phyloP scores from a whole-genome alignment of 2,329 filamentous ascomycete species.

The Fusarium albidum region DNA sequence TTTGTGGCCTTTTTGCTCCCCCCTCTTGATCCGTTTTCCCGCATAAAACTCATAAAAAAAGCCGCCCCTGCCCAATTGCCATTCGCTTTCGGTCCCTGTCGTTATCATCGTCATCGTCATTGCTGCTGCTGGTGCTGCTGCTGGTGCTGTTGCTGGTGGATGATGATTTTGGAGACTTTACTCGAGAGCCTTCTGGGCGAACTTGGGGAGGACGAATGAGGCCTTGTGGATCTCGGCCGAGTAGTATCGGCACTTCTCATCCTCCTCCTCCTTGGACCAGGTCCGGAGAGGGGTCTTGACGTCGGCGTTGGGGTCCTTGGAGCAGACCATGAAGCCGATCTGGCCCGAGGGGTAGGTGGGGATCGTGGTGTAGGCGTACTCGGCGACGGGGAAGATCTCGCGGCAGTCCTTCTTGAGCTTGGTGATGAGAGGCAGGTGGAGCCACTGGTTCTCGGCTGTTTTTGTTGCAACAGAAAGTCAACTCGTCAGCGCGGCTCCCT shows the following conservation, averaged over 20 bases:
- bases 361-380: constrained; percentile 99
- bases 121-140: too few relatives aligned
- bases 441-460: constrained; percentile 98
- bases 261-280: constrained; percentile 89
- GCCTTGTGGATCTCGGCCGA: constrained; percentile 96
- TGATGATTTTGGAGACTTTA: constrained; percentile 43
- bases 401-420: constrained; percentile 97
- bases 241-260: constrained; percentile 95
- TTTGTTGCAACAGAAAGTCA: constrained; percentile 1
- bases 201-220: constrained; percentile 90
- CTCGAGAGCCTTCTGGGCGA: constrained; percentile 80
- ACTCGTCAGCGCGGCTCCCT: constrained; percentile 28
- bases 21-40: constrained; percentile 25
- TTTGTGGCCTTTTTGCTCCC: constrained; percentile 24
- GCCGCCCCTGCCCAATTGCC: constrained; percentile 15
- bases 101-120: not conserved
- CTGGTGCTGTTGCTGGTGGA: too few relatives aligned
- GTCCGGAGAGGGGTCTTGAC: constrained; percentile 84
- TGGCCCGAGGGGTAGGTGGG: constrained; percentile 98
- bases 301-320: constrained; percentile 87
- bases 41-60: constrained; percentile 36
- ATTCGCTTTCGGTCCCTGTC: not conserved
- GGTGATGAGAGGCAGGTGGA: constrained; percentile 92
- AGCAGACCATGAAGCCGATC: constrained; percentile 99
- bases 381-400: constrained; percentile 95